Evolutionary conservation across 495 filamentous ascomycete genomes (phyloP), one percentile per base, ranked within the genome.

Genomic region (Talaromyces nanjingensis): DNA sequence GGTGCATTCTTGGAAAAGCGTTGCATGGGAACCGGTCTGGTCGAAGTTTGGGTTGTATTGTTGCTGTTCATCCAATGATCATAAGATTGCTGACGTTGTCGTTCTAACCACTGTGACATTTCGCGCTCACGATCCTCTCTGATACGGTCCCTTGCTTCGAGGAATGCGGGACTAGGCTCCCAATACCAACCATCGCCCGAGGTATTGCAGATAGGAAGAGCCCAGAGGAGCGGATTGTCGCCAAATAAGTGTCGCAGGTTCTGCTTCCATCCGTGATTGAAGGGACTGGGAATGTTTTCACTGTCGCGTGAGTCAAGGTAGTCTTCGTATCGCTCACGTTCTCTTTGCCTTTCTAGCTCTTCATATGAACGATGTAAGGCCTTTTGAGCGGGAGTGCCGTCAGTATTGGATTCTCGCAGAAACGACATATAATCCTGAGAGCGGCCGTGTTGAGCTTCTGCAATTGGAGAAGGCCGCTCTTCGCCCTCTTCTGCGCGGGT

Each of bases 131-230:
- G 77, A 65, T 86, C 82, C 4, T 74, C 59, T 2, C 84, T 79
- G 33, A 91, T 69, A 2, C 76, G 73, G 22, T 91, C 87, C 47
- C 85, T 80, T 3, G 87, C 87, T 25, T 84, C 86, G 16, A 89
- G 65, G 83, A 91, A 94, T 64, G 82, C 83, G 1, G 77, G 74
- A 47, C 86, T 96, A 1, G 92, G 83, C 69, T 96, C 92, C 94
- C 94, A 98, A 67, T 75, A 84, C 92, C 92, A 98, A n/a, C 94
- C 94, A 71, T 98, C 91, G 9, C 93, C 93, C 0, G 83, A 87
- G 0, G 91, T 93, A 62, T 87, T 96, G 73, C 86, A 86, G 16
- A 96, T 73, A 0, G 94, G 96, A n/a, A 97, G 66, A 3, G 76
- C 69, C 93, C 94, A 97, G 5, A 91, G 77, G 33, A 84, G 73